Evolutionary conservation across 176 grass and related monocot species (phyloP).

Genomic region (Sorghum bicolor): Sorghum_bicolor_NCBIv3 NC_012879.2:1064501-1065000

Average conservation of each 20-base stretch:
- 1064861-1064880: neutral
- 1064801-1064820: neutral
- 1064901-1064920: neutral
- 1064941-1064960: neutral
- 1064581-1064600: too few species aligned
- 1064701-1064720: neutral
- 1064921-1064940: neutral
- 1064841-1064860: neutral
- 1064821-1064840: neutral
- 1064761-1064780: neutral
- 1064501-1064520: neutral
- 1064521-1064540: too few species aligned
- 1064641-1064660: neutral
- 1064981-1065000: neutral
- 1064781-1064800: neutral
- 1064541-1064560: too few species aligned
- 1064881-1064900: neutral
- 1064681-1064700: neutral
- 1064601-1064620: too few species aligned
- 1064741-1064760: neutral
- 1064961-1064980: neutral
- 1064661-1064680: neutral
- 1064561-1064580: neutral
- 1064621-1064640: neutral
- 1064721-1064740: neutral